Conservation (phyloP, 768 basidiomycete species). For the Auricularia auricula-judae region DNA sequence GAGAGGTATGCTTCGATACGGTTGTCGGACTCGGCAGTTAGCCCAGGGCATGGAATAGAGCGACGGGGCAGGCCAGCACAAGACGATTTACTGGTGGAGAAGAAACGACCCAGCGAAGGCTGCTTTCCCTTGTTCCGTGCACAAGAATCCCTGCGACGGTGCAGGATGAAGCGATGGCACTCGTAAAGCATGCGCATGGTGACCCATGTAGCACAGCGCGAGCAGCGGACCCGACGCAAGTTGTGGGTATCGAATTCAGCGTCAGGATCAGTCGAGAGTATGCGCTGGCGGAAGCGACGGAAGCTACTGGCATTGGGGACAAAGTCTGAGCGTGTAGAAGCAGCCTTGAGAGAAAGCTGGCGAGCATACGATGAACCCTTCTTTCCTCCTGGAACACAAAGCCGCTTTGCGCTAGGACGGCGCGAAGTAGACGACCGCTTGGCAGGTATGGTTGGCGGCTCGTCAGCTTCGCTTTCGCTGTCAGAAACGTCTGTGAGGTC, state of each 20-base stretch:
- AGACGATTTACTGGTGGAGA: not conserved
- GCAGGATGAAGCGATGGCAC: conserved; percentile 7
- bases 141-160: conserved; percentile 8
- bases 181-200: conserved; percentile 12
- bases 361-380: too few species aligned
- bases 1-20: not conserved
- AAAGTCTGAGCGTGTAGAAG: not conserved
- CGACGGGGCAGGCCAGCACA: not conserved
- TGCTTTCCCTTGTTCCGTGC: not conserved
- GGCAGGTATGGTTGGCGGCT: too few species aligned
- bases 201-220: conserved; percentile 10
- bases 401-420: too few species aligned
- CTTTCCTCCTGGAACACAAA: too few species aligned
- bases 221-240: conserved; percentile 9
- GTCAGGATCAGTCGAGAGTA: conserved; percentile 1
- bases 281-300: not conserved
- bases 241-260: conserved; percentile 11
- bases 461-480: too few species aligned
- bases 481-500: too few species aligned
- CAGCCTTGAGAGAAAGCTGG: too few species aligned
- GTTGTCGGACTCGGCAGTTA: not conserved
- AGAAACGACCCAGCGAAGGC: not conserved
- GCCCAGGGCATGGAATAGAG: not conserved
- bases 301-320: not conserved
- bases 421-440: too few species aligned